Conservation (phyloP, 208 protist species). For the Wallacemonas rigidus region DNA sequence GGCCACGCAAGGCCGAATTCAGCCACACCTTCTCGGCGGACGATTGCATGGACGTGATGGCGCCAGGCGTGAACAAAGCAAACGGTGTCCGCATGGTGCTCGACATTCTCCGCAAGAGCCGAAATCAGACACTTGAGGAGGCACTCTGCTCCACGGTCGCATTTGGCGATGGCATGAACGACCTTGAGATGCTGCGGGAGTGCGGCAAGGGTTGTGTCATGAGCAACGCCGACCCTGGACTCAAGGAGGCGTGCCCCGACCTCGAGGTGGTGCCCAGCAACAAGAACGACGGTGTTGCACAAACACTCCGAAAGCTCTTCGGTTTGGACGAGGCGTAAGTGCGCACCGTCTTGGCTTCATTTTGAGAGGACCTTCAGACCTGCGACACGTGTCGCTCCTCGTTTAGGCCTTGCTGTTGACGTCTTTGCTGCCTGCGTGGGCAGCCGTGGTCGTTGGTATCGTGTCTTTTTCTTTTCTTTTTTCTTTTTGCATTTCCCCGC, state of each 20-base stretch:
- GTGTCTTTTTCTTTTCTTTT: background rate
- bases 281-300: conserved; percentile 47
- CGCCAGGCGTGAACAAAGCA: conserved; percentile 34
- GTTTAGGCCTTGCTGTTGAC: too few species aligned
- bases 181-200: conserved; percentile 46
- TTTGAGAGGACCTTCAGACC: too few species aligned
- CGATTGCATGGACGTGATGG: conserved; percentile 47
- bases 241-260: conserved; percentile 34
- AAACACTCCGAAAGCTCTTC: conserved; percentile 52
- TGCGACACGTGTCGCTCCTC: too few species aligned
- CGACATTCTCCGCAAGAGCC: conserved; percentile 12
- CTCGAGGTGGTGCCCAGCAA: conserved; percentile 49
- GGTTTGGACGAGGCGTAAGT: conserved; percentile 10
- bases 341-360: too few species aligned
- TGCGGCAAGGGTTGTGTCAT: conserved; percentile 58
- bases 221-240: conserved; percentile 43
- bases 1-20: conserved; percentile 14
- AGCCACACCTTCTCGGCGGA: conserved; percentile 37
- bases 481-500: background rate
- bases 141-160: conserved; percentile 32
- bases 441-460: background rate
- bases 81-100: conserved; percentile 32
- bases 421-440: too few species aligned
- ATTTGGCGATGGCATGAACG: conserved; percentile 68
- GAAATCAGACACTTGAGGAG: conserved; percentile 14